Evolutionary conservation across 331 rosid species (phyloP), one percentile per base, ranked within the genome.

Genomic region (Arachis monticola): DNA sequence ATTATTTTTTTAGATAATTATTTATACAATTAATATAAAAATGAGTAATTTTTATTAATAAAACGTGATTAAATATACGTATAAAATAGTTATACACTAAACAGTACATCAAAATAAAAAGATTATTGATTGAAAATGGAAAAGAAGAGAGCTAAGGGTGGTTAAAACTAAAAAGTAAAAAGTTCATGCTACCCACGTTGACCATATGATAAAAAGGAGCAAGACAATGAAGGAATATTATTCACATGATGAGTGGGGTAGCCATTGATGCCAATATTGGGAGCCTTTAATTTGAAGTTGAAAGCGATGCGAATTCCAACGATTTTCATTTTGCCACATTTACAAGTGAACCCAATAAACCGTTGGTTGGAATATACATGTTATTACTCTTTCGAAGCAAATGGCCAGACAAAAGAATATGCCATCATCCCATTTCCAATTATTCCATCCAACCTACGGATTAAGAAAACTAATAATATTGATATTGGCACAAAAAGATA

Each of bases 161-260:
- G 45, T 44, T 6, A 64, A 65, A 22, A 22, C 27, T 22, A 0
- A 22, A 22, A 22, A 22, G 27, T 22, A 0, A 22, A 22, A 65
- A 72, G 77, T 57, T 57, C 0, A 64, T 63, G 61, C 13, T 63
- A 31, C 64, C 41, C n/a, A 35, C 69, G 74, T 79, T 79, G 82
- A 72, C 69, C 78, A 38, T 35, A 35, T 7, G 5, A 32, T 0
- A 48, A 65, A 32, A 78, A 62, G 11, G 73, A 55, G 42, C n/a
- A 52, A 14, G 31, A 60, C 67, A 40, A 40, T 12, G 64, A 40
- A 40, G 12, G 64, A 56, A 10, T 53, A 52, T 44, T 32, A 62
- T 53, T 71, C 73, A 64, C 62, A 7, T 42, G 75, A 71, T 42
- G 75, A 71, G 66, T 47, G 59, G 32, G 40, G 64, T 32, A 51